Conservation (phyloP, 768 basidiomycete genomes). For the Omphalotus guepiniiformis region DNA sequence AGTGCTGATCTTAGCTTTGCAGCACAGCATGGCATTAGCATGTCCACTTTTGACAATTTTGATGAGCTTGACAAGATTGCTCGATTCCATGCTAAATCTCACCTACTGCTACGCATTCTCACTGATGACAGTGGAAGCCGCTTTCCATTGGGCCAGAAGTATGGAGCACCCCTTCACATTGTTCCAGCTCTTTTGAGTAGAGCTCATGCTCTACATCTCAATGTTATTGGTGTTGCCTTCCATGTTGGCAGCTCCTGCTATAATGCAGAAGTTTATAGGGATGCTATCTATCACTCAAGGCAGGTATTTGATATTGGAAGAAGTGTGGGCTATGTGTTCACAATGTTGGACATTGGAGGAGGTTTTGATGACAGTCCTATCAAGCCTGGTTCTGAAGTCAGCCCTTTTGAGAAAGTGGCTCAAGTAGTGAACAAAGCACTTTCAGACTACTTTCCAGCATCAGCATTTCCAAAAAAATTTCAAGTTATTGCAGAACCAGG, state of each 20-base stretch:
- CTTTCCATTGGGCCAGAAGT: conserved; percentile 72
- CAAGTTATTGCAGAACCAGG: conserved; percentile 74
- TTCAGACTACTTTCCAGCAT: conserved; percentile 51
- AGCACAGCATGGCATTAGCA: conserved; percentile 52
- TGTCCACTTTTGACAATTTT: conserved; percentile 82
- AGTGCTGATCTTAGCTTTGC: conserved; percentile 66
- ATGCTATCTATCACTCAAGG: conserved; percentile 62
- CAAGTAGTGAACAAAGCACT: conserved; percentile 51
- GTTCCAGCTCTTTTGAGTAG: conserved; percentile 56
- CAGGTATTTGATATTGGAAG: conserved; percentile 63
- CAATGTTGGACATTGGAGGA: conserved; percentile 67
- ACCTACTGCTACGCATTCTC: conserved; percentile 69
- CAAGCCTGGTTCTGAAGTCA: background rate
- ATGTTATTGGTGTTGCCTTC: conserved; percentile 77
- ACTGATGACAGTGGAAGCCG: conserved; percentile 75
- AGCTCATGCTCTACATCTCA: conserved; percentile 52
- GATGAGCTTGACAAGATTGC: conserved; percentile 74
- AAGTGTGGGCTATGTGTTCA: conserved; percentile 60
- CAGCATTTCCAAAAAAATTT: conserved; percentile 30
- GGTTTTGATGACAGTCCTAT: conserved; percentile 61
- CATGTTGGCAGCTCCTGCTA: conserved; percentile 80
- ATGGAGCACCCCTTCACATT: conserved; percentile 61
- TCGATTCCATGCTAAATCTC: conserved; percentile 56
- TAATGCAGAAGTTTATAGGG: conserved; percentile 62
- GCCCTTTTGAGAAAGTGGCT: conserved; percentile 55